A percentile compares a stretch with the other conserved stretches of the same genome.
These are phyloP conservation scores for Apodospora peruviana DNA, from an alignment of 495 filamentous ascomycete species.

Conservation along the genomic window DNA sequence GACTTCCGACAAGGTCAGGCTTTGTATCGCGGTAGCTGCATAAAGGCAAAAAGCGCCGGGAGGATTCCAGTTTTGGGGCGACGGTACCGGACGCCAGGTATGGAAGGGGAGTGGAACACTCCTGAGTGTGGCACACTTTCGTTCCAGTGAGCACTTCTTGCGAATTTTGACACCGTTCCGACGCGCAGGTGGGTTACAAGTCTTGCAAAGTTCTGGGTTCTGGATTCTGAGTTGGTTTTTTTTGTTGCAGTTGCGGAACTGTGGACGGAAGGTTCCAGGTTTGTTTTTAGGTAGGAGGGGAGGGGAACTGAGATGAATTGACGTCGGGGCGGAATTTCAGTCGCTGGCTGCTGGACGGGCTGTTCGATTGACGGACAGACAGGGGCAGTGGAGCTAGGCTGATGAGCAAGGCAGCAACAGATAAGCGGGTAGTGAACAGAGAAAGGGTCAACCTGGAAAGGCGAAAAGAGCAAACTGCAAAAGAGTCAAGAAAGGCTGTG, in stretches of 20 bases:
- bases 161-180: no score
- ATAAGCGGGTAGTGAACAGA: background rate
- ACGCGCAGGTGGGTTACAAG: no score
- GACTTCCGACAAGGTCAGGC: conserved; percentile 28
- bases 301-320: no score
- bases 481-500: no score
- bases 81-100: conserved; percentile 21
- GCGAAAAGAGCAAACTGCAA: background rate
- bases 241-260: no score
- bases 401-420: conserved; percentile 3
- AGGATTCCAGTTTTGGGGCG: conserved; percentile 15
- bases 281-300: conserved; percentile 5
- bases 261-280: background rate
- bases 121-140: no score
- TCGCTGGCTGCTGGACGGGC: no score
- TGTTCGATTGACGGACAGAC: background rate
- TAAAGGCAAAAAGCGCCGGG: conserved; percentile 15
- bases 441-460: background rate
- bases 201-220: no score
- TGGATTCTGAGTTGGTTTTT: no score
- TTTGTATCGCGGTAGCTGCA: conserved; percentile 23
- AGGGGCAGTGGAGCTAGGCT: background rate
- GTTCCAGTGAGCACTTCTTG: no score
- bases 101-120: background rate
- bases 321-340: background rate